Percentiles rank a stretch among this genome's conserved stretches.
These are phyloP conservation scores for Danielozyma ontarioensis DNA, from an alignment of 805 yeast genomes.

Conservation along the genomic window DNA sequence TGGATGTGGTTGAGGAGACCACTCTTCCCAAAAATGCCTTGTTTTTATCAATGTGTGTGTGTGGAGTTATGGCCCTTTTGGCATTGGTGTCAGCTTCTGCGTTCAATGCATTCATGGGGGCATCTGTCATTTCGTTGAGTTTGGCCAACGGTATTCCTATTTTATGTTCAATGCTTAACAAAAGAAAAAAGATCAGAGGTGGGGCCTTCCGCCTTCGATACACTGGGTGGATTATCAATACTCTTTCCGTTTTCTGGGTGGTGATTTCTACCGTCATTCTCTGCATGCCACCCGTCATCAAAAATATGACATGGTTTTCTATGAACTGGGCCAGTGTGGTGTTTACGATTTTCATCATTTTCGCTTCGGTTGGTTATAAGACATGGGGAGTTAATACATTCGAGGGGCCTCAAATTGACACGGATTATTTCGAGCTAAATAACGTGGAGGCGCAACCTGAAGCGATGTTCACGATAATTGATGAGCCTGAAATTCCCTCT, in stretches of 20 bases:
- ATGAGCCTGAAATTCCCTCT: slow-evolving; percentile 9
- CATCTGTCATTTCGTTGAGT: slow-evolving; percentile 70
- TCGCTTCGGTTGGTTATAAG: slow-evolving; percentile 48
- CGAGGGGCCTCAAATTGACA: slow-evolving; percentile 57
- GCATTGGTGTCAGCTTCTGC: slow-evolving; percentile 70
- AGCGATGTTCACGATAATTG: slow-evolving; percentile 2
- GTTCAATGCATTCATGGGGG: slow-evolving; percentile 78
- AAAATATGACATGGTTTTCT: slow-evolving; percentile 26
- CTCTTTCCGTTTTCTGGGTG: slow-evolving; percentile 57
- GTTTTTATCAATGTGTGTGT: slow-evolving; percentile 56
- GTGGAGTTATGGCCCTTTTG: slow-evolving; percentile 55
- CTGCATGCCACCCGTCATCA: slow-evolving; percentile 66
- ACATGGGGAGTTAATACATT: slow-evolving; percentile 61
- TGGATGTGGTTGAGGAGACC: slow-evolving; percentile 50
- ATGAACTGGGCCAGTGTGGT: slow-evolving; percentile 71
- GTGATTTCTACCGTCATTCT: slow-evolving; percentile 52
- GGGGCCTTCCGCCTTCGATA: slow-evolving; percentile 60
- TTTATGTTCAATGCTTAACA: slow-evolving; percentile 52
- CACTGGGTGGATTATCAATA: slow-evolving; percentile 61
- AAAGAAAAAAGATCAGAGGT: slow-evolving; percentile 57
- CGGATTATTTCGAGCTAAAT: slow-evolving; percentile 36
- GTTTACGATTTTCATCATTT: slow-evolving; percentile 40
- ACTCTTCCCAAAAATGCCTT: slow-evolving; percentile 70
- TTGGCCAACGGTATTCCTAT: slow-evolving; percentile 77
- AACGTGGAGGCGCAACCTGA: slow-evolving; percentile 19